Evolutionary conservation across 1,139 yeast genomes (phyloP).

Genomic region (Candida sp.): DNA sequence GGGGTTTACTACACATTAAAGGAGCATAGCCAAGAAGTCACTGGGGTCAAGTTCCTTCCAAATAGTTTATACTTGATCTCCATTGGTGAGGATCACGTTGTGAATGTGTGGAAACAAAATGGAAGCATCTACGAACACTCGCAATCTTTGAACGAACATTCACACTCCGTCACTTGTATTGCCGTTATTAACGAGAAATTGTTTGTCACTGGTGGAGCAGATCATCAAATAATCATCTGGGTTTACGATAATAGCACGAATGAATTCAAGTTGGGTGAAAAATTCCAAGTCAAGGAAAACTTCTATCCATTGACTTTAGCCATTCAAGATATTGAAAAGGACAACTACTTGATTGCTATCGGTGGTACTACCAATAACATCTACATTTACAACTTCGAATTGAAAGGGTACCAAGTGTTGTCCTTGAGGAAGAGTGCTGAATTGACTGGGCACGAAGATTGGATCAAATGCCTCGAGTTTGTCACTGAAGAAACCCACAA

Average conservation of each 20-base stretch:
- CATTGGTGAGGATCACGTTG: slow-evolving; percentile 65
- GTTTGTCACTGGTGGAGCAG: slow-evolving; percentile 69
- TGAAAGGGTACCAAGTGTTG: slow-evolving; percentile 15
- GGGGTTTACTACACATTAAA: slow-evolving; percentile 64
- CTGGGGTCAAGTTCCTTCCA: slow-evolving; percentile 62
- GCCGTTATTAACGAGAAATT: slow-evolving; percentile 35
- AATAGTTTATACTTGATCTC: slow-evolving; percentile 53
- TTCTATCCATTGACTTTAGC: slow-evolving; percentile 73
- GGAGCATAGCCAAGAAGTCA: slow-evolving; percentile 59
- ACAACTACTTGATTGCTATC: slow-evolving; percentile 64
- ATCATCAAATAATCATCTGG: slow-evolving; percentile 65
- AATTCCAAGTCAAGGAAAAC: slow-evolving; percentile 47
- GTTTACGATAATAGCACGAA: slow-evolving; percentile 15
- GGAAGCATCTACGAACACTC: slow-evolving; percentile 21
- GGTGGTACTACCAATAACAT: slow-evolving; percentile 77
- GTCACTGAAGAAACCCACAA: slow-evolving; percentile 52
- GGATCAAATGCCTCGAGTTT: slow-evolving; percentile 80
- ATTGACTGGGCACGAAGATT: slow-evolving; percentile 90
- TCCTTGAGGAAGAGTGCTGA: slow-evolving; percentile 48
- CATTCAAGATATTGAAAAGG: slow-evolving; percentile 42
- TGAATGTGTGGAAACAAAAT: slow-evolving; percentile 60
- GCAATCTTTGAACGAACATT: slow-evolving; percentile 43
- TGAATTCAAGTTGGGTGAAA: slow-evolving; percentile 28
- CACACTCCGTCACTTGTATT: slow-evolving; percentile 55
- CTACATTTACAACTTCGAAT: slow-evolving; percentile 55